Base-by-base conservation (phyloP, 108 stramenopile species). In the Cyclotella baltica region DNA sequence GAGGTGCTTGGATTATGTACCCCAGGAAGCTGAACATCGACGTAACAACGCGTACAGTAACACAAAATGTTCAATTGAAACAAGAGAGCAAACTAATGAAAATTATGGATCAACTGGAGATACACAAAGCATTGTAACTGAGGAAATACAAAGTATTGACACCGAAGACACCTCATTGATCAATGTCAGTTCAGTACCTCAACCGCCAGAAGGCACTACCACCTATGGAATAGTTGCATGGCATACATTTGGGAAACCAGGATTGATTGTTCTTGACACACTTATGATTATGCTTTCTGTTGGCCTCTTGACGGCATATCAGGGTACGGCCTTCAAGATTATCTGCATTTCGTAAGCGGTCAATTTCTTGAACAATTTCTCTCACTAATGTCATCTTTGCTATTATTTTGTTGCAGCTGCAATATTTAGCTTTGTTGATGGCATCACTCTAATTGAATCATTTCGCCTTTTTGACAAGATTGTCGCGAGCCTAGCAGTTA, bases 271-370 rank as follows among this genome's bases (percentile, higher is more conserved):
- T 13, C 36, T 93, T 46, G 92, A 93, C 58, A 46, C 86, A 8
- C 71, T 90, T 48, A 87, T 90, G 77, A 51, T 89, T 8, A 50
- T 88, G 52, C 73, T 94, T 15, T 75, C 85, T 20, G 38, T 86
- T 47, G 89, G 89, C 1, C 78, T 94, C 10, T 75, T 90, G 38
- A 72, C 87, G 35, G 89, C 93, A 30, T 94, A 90, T 57, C 81
- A 87, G 64, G 78, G 76, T 83, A 56, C 20, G 50, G 16, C 6
- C 18, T 57, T 50, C 9, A 47, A 31, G 47, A 48, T n/a, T n/a
- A 16, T n/a, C n/a, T 27, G 2, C 5, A n/a, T 56, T 1, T 27
- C 25, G 1, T 23, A 11, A 2, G 25, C 13, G 19, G 16, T 46
- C 18, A 1, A 3, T 11, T n/a, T 11, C 46, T 10, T 33, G 31